Percentiles rank a stretch among this genome's conserved stretches.
These are phyloP conservation scores for Trametes cubensis DNA, from an alignment of 768 basidiomycete genomes.

Conservation along the genomic window DNA sequence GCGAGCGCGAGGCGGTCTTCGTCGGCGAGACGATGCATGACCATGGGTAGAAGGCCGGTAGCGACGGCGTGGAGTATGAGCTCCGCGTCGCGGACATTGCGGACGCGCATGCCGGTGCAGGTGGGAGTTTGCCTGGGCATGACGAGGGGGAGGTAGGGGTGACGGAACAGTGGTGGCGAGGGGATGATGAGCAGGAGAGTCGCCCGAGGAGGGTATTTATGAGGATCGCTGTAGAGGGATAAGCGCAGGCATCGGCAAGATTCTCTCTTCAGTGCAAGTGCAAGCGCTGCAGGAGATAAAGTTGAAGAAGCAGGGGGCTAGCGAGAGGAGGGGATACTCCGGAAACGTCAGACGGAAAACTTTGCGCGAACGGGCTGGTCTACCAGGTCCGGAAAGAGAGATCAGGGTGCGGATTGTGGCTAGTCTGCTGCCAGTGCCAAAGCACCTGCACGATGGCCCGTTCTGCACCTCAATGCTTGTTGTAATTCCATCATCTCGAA, in stretches of 20 bases:
- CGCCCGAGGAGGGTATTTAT: constrained; percentile 15
- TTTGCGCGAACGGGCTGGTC: background rate
- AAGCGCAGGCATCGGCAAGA: constrained; percentile 15
- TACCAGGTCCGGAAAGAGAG: background rate
- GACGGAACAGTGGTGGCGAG: constrained; percentile 13
- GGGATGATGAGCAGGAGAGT: constrained; percentile 18
- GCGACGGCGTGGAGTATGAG: constrained; percentile 44
- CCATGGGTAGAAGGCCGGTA: constrained; percentile 38
- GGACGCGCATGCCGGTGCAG: constrained; percentile 39
- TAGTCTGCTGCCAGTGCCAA: constrained; percentile 9
- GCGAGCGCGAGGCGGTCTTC: constrained; percentile 40
- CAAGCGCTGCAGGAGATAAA: constrained; percentile 6
- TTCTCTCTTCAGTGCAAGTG: constrained; percentile 6
- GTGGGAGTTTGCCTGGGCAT: constrained; percentile 40
- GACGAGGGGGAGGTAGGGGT: constrained; percentile 7
- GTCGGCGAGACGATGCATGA: constrained; percentile 42
- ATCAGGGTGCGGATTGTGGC: constrained; percentile 6
- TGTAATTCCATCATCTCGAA: constrained; percentile 3
- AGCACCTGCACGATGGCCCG: background rate
- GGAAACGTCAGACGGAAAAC: constrained; percentile 1
- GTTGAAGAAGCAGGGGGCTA: constrained; percentile 8
- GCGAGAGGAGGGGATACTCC: constrained; percentile 8
- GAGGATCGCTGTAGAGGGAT: constrained; percentile 6
- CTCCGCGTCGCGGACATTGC: constrained; percentile 40
- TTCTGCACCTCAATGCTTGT: constrained; percentile 12